phyloP scores from a whole-genome alignment of 2,329 filamentous ascomycete species.

The Colletotrichum paranaense region DNA sequence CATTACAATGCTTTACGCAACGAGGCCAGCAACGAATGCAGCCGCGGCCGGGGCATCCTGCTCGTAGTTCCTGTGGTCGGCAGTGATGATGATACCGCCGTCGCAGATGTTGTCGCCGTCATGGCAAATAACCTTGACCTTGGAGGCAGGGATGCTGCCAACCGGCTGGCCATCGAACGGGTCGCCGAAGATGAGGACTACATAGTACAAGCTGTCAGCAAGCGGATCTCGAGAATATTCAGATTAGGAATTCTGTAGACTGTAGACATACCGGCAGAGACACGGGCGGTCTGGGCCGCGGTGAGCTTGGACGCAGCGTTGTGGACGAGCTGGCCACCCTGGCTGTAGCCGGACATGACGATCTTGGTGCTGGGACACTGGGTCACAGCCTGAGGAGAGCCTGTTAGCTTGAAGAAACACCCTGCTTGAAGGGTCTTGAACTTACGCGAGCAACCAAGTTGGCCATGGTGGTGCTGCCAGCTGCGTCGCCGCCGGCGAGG shows the following conservation, averaged over 20 bases:
- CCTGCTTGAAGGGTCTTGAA: background rate
- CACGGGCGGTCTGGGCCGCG: slow-evolving; percentile 46
- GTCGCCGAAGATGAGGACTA: slow-evolving; percentile 37
- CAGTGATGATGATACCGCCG: slow-evolving; percentile 41
- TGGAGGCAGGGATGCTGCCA: slow-evolving; percentile 16
- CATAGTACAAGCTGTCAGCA: slow-evolving; percentile 12
- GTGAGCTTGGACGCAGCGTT: slow-evolving; percentile 52
- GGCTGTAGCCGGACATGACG: slow-evolving; percentile 61
- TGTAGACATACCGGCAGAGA: slow-evolving; percentile 40
- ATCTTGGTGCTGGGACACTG: slow-evolving; percentile 58
- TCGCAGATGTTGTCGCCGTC: slow-evolving; percentile 46
- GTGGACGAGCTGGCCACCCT: slow-evolving; percentile 53
- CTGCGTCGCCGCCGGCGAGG: slow-evolving; percentile 55
- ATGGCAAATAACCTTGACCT: slow-evolving; percentile 44
- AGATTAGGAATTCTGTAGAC: background rate
- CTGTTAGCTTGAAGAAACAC: background rate
- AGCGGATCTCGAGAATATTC: background rate
- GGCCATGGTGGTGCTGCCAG: slow-evolving; percentile 56
- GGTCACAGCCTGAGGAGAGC: slow-evolving; percentile 45
- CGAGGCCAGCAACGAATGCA: slow-evolving; percentile 40
- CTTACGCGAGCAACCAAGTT: slow-evolving; percentile 9
- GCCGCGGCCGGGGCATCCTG: slow-evolving; percentile 44
- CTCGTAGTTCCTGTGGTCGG: slow-evolving; percentile 43
- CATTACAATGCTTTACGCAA: slow-evolving; percentile 4
- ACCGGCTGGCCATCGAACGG: slow-evolving; percentile 23